phyloP scores from a whole-genome alignment of 2,329 filamentous ascomycete genomes.

The Fusarium equiseti region DNA sequence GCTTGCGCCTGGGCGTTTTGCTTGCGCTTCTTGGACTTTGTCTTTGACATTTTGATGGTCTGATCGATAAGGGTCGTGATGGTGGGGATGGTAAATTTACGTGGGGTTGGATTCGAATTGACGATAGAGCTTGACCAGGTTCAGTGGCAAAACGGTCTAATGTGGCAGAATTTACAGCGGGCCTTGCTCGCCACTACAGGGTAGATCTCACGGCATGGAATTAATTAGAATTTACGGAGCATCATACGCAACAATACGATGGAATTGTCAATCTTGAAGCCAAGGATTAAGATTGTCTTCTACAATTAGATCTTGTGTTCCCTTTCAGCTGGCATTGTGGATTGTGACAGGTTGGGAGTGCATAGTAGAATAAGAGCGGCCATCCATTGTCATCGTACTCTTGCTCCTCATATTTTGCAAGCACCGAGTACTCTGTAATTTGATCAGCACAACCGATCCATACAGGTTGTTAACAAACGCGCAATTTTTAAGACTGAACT shows the following conservation, averaged over 20 bases:
- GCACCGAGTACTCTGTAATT: too few relatives aligned
- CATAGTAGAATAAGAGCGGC: too few relatives aligned
- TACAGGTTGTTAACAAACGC: too few relatives aligned
- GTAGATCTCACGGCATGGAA: neutral
- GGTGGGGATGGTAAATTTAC: constrained; percentile 28
- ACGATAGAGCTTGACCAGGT: neutral
- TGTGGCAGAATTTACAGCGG: constrained; percentile 4
- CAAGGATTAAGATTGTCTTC: fast-evolving
- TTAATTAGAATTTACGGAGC: neutral
- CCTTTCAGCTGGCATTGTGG: neutral
- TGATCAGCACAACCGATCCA: too few relatives aligned
- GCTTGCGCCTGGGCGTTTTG: constrained; percentile 50
- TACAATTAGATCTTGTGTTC: neutral
- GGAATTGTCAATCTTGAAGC: neutral
- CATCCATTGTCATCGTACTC: too few relatives aligned
- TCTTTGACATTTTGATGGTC: constrained; percentile 55
- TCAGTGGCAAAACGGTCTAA: constrained; percentile 27
- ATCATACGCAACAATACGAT: neutral
- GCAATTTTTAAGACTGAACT: neutral
- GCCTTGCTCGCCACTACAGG: neutral
- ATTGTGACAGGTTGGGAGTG: neutral
- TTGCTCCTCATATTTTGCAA: too few relatives aligned
- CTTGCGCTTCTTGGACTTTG: constrained; percentile 62
- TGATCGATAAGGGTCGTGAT: neutral
- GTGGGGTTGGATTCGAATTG: constrained; percentile 1